Conservation (phyloP, 768 basidiomycete genomes). For the Polyporus arcularius region DNA sequence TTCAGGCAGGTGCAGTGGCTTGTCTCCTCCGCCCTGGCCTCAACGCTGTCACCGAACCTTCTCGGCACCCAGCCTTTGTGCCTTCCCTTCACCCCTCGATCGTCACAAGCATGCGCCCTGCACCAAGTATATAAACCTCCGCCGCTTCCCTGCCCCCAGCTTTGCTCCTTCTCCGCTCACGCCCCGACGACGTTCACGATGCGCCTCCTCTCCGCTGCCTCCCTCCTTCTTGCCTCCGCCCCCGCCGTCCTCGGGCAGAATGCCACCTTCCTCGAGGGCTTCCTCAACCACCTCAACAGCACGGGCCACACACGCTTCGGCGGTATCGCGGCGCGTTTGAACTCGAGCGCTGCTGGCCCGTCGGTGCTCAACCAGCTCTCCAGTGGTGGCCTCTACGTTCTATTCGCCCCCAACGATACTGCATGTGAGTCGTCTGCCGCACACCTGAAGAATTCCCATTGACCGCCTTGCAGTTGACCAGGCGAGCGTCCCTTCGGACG, state of each 20-base stretch:
- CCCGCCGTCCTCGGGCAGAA: slow-evolving; percentile 36
- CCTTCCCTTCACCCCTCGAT: background rate
- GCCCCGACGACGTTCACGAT: slow-evolving; percentile 7
- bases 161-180: background rate
- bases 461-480: slow-evolving; percentile 22
- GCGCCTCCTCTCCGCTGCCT: slow-evolving; percentile 4
- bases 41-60: background rate
- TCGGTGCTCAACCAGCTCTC: slow-evolving; percentile 45
- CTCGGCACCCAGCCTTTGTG: background rate
- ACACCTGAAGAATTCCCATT: background rate
- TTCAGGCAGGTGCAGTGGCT: too few species aligned
- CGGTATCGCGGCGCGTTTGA: slow-evolving; percentile 40
- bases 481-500: slow-evolving; percentile 37
- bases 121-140: slow-evolving; percentile 6
- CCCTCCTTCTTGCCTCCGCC: slow-evolving; percentile 14
- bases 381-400: slow-evolving; percentile 42
- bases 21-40: too few species aligned
- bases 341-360: slow-evolving; percentile 44
- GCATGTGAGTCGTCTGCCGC: slow-evolving; percentile 45
- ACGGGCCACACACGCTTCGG: slow-evolving; percentile 47
- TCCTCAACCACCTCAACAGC: slow-evolving; percentile 40
- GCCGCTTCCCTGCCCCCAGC: background rate
- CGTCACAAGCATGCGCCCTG: background rate
- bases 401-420: slow-evolving; percentile 59
- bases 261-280: slow-evolving; percentile 30